Conservation (phyloP, 768 basidiomycete species). For the Boletus pseudo-olivaceus region DNA sequence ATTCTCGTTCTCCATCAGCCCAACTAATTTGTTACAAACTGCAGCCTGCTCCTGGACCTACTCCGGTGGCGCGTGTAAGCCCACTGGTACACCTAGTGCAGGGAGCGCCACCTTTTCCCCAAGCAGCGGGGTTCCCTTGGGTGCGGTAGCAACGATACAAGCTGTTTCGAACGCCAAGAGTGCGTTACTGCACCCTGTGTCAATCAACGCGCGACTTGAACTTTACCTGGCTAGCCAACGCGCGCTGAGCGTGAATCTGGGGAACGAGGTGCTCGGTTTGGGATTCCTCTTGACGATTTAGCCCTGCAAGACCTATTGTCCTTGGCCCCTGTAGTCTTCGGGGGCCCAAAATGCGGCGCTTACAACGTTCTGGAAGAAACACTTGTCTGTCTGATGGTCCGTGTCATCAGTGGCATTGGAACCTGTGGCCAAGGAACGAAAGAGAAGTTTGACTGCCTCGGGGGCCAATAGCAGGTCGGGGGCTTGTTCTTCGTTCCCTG, state of each 20-base stretch:
- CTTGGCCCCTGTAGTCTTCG: conserved; percentile 23
- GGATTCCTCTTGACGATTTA: conserved; percentile 45
- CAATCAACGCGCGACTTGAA: neutral
- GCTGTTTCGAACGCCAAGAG: conserved; percentile 41
- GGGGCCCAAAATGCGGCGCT: conserved; percentile 47
- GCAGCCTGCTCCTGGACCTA: conserved; percentile 40
- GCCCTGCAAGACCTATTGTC: conserved; percentile 41
- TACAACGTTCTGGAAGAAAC: conserved; percentile 40
- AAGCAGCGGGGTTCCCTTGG: conserved; percentile 29
- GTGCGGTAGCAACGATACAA: conserved; percentile 36
- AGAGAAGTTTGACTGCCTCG: conserved; percentile 39
- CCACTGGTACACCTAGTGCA: conserved; percentile 36
- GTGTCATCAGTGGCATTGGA: conserved; percentile 41
- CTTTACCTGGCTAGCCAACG: conserved; percentile 10
- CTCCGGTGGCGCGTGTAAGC: conserved; percentile 50
- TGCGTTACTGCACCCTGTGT: conserved; percentile 34
- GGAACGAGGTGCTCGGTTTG: conserved; percentile 42
- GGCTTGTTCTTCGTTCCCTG: conserved; percentile 41
- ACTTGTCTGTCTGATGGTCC: conserved; percentile 42
- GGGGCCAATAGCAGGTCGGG: conserved; percentile 48
- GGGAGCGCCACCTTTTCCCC: conserved; percentile 40
- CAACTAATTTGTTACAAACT: conserved; percentile 49
- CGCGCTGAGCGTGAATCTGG: conserved; percentile 46
- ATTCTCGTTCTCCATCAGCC: conserved; percentile 53
- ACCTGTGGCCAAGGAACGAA: conserved; percentile 47